Evolutionary conservation across 345 rosid species (phyloP), one percentile per base, ranked within the genome.

Genomic region (Garcia nutans): DNA sequence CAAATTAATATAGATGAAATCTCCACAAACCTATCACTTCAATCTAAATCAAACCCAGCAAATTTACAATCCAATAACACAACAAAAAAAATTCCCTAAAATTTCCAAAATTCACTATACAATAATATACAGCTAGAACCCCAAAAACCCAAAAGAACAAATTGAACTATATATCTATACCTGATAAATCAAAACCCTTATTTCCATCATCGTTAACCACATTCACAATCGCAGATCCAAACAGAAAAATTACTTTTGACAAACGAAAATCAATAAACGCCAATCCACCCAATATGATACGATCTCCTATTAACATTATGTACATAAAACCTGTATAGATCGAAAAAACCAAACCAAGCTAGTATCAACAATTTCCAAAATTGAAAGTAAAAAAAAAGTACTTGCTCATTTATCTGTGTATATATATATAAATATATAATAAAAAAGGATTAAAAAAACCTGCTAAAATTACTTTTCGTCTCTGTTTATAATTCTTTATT

Each of bases 141-240:
- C 52, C 20, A 15, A 71, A 22, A 17, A 28, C 47, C 50, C 37
- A 23, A 59, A n/a, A 1, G 33, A 57, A 19, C 41, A 72, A 58
- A n/a, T 17, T 37, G 15, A 47, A 8, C 28, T 58, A 50, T 68
- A 31, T 59, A 50, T 49, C 72, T 15, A 68, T 26, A 54, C 61
- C 61, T 60, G 24, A 17, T 54, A 58, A 72, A 61, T 47, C 33
- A 17, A 19, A 15, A 26, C 45, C 37, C 31, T 54, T 31, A 41
- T 50, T 58, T 56, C 37, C 69, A 67, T 22, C 33, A 42, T 50
- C 26, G 57, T 23, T 8, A 15, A 56, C 72, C 42, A 31, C 23
- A 65, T 23, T 55, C 76, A 52, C 68, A 33, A 81, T 26, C 60
- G 47, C 65, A 59, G 79, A 80, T 78, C 84, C 60, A 10, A 81